Evolutionary conservation across 768 basidiomycete genomes (phyloP).

Genomic region (Royoungia palumana): DNA sequence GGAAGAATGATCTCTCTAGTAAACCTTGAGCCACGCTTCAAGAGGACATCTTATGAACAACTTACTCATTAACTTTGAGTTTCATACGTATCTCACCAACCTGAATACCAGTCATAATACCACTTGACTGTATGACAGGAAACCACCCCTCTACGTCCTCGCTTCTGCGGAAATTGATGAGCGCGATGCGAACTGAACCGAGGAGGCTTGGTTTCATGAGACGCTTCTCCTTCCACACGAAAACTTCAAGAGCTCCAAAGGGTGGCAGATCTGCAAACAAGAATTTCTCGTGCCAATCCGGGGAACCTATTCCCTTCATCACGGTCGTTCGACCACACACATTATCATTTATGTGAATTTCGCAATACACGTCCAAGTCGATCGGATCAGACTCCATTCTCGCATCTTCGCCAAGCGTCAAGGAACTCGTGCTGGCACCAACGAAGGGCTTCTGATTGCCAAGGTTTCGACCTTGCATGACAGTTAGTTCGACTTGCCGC

Average conservation of each 20-base stretch:
- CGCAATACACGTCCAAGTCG: conserved; percentile 74
- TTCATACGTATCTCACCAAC: conserved; percentile 75
- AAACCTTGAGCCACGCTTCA: conserved; percentile 3
- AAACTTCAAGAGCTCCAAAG: conserved; percentile 65
- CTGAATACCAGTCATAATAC: conserved; percentile 50
- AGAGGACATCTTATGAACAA: conserved; percentile 8
- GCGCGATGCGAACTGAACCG: conserved; percentile 61
- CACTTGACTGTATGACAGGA: conserved; percentile 58
- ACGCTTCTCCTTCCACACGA: conserved; percentile 69
- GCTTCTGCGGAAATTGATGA: conserved; percentile 69
- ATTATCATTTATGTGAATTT: conserved; percentile 66
- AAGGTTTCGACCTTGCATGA: conserved; percentile 73
- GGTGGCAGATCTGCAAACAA: conserved; percentile 73
- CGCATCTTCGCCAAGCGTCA: conserved; percentile 31
- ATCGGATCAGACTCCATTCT: conserved; percentile 46
- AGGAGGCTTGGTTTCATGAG: conserved; percentile 51
- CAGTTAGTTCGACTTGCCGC: conserved; percentile 72
- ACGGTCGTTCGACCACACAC: conserved; percentile 73
- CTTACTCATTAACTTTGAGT: conserved; percentile 72
- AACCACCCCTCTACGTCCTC: conserved; percentile 84
- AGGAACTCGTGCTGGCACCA: conserved; percentile 22
- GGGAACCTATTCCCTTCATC: conserved; percentile 60
- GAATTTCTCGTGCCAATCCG: conserved; percentile 85
- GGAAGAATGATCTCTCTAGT: conserved; percentile 78
- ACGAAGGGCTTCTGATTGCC: conserved; percentile 45